These are phyloP conservation scores for Phytophthora foliorum DNA, from an alignment of 352 stramenopile species.

Conservation along the genomic window DNA sequence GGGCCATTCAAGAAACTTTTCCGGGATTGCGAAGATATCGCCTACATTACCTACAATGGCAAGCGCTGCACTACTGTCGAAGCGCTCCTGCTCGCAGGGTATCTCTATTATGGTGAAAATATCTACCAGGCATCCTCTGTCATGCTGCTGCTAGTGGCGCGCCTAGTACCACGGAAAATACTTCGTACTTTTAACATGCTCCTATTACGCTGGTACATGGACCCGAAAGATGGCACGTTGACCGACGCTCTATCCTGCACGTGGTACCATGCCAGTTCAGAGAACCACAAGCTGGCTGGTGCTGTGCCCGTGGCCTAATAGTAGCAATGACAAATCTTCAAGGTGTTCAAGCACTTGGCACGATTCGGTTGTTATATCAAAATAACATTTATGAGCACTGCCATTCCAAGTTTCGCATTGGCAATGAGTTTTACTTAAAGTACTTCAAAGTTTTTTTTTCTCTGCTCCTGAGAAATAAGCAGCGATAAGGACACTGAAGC, in stretches of 20 bases:
- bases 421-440: no score
- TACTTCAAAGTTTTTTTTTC: no score
- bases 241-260: slow-evolving; percentile 10
- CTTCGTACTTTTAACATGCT: slow-evolving; percentile 35
- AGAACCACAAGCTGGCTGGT: slow-evolving; percentile 11
- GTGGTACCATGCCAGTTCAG: slow-evolving; percentile 13
- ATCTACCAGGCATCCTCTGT: no score
- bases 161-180: slow-evolving; percentile 15
- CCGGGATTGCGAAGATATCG: slow-evolving; percentile 5
- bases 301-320: slow-evolving; percentile 17
- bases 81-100: slow-evolving; percentile 9
- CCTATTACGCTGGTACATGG: slow-evolving; percentile 27
- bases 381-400: no score
- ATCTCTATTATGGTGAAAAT: slow-evolving; percentile 20
- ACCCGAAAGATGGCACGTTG: slow-evolving; percentile 16
- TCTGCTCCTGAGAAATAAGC: no score
- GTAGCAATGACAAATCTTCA: no score
- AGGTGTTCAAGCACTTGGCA: no score
- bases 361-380: no score
- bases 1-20: slow-evolving; percentile 3
- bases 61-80: slow-evolving; percentile 3
- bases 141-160: slow-evolving; percentile 26
- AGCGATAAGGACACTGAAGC: no score
- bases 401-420: no score
- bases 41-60: slow-evolving; percentile 4